Evolutionary conservation across 2,329 filamentous ascomycete species (phyloP), one percentile per base, ranked within the genome.

Genomic region (Aspergillus pseudonomiae): DNA sequence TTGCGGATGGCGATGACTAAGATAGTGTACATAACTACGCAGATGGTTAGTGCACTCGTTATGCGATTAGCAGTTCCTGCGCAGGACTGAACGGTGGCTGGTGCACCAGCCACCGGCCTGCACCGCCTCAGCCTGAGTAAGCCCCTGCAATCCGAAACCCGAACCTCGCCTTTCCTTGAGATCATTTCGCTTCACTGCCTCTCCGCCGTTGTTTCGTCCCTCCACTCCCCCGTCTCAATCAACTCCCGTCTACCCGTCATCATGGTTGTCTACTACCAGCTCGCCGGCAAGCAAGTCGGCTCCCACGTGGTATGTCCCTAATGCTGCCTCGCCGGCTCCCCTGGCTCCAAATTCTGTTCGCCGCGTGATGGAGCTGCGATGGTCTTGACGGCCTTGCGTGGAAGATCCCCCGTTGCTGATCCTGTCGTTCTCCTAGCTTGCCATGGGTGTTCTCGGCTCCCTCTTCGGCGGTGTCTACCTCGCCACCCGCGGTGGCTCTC

Each of bases 371-470:
- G 43, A 36, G 11, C 52, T 19, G 52, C n/a, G 28, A 6, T 34
- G 26, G 71, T 73, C 70, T 69, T 70, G 57, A 48, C 46, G 41
- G 52, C 52, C 52, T 43, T 53, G n/a, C 26, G 32, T 60, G 34
- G 39, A 39, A n/a, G 14, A 16, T 39, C 3, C 26, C 26, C 5
- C 48, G 11, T n/a, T 53, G 43, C 56, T 52, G 50, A 60, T 24
- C 6, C 36, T 10, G 30, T 24, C 24, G 41, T 9, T 41, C 60
- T 2, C 65, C 63, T 71, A 90, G 88, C 86, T 90, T 74, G 80
- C 88, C 66, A 89, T 89, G 74, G 84, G 81, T 64, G 85, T 84
- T 62, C 82, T 88, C 63, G 79, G 79, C 67, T 77, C 79, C 26
- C 75, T 83, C 24, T 84, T 84, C 73, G 80, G 78, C 64, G 81